Base-by-base conservation (phyloP, 2,329 filamentous ascomycete genomes). In the Pyrenophora tritici-repentis region DNA sequence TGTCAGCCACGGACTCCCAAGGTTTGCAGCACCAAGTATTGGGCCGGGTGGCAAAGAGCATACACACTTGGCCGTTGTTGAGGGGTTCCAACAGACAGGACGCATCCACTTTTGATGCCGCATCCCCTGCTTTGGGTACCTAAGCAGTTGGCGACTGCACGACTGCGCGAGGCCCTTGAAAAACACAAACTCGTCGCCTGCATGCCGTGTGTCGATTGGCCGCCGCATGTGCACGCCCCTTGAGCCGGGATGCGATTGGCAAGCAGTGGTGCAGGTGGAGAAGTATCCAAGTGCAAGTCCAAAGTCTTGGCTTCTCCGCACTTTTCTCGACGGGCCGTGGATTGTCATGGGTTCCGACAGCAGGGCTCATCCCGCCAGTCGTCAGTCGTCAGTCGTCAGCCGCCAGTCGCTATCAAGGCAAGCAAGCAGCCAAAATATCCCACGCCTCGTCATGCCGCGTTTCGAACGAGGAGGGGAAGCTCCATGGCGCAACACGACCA, bases 371-470 rank as follows among this genome's bases (percentile, higher is more conserved):
- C 47, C 50, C 44, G 41, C 36, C 26, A 29, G 26, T 29, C 26
- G 26, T 9, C 26, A 29, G 26, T 29, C 9, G 9, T 9, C 24
- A 29, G 24, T 29, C 24, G 24, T 8, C 24, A 29, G 36, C 46
- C 40, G n/a, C n/a, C n/a, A 29, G 36, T 47, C 40, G 38, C 47
- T 40, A 45, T 50, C 20, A 22, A 4, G 4, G 7, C 20, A 24
- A 24, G 22, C 22, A 6, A 24, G 26, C 26, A 60, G 53, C 42
- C 56, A 61, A 44, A 18, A 40, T 18, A 51, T 56, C 55, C 56
- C 60, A 59, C 58, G 50, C 53, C 45, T 58, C 58, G 55, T 63
- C 59, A 66, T 60, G 50, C 51, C 40, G 48, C 53, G 35, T 50
- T 45, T 47, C 37, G 38, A 35, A 48, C 51, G 31, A 35, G 26